Base-by-base conservation (phyloP, 2,329 filamentous ascomycete species). In the Nigrospora osmanthi region DNA sequence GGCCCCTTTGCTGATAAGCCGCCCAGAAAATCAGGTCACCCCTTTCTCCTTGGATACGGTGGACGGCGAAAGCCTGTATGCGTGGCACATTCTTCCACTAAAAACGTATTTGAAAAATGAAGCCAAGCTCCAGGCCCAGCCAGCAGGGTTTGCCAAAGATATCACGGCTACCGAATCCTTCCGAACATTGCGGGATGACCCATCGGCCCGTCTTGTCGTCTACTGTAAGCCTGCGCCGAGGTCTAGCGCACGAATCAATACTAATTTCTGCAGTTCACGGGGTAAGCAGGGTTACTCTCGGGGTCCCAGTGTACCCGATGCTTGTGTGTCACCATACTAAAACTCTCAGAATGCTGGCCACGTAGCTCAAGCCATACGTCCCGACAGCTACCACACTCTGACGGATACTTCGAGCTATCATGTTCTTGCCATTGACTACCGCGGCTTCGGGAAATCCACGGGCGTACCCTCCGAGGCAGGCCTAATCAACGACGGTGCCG, bases 51-150 rank as follows among this genome's bases (percentile, higher is more conserved):
- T 89, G 35, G 62, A 61, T 3, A 88, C 85, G 0, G 65, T 73
- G 0, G 85, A 89, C 58, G 74, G 78, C 33, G 80, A 85, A 58
- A 77, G 67, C 0, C 64, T 90, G 4, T 85, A 85, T 55, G 83
- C 81, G 36, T 90, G 85, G 85, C 85, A 89, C 59, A 72, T 90
- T 36, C 66, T 89, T n/a, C 85, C 86, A 0, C 60, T 85, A 1
- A 77, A 78, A 47, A 63, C 85, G 1, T 89, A 87, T 58, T 67
- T 71, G 2, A 66, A 77, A 47, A 70, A 87, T 54, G 78, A 85
- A 54, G 58, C 70, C 15, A 67, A 69, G 13, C 68, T 94, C 12
- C 67, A 76, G 35, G 62, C 66, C 6, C 73, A 80, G 52, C 62
- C 67, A 6, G 62, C 67, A 2, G 77, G 76, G 0, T 62, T 77